phyloP scores from a whole-genome alignment of 2,329 filamentous ascomycete species.

The Rhinocladiella mackenziei region DNA sequence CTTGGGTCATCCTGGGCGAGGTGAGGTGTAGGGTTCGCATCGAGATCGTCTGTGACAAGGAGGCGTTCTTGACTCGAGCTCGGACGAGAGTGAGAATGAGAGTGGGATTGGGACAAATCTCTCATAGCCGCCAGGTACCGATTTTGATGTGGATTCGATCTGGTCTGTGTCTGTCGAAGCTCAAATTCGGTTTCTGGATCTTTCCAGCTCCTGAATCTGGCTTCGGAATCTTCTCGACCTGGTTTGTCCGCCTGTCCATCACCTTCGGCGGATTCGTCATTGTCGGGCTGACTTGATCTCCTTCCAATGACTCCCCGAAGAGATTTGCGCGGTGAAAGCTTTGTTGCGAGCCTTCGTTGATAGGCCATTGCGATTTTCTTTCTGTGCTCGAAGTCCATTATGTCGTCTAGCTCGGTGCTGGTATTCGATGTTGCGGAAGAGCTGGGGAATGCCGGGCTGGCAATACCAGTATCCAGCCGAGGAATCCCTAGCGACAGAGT shows the following conservation, averaged over 20 bases:
- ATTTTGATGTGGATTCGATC: not conserved
- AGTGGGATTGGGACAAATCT: not conserved
- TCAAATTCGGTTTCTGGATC: no score
- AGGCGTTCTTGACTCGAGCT: not conserved
- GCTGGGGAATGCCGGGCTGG: slow-evolving; percentile 1
- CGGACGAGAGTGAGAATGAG: not conserved
- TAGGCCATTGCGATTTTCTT: slow-evolving; percentile 36
- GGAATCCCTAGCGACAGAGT: no score
- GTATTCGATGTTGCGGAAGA: slow-evolving; percentile 3
- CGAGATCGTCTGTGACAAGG: not conserved
- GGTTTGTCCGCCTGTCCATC: no score
- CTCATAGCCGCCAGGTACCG: not conserved
- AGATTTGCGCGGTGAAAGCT: not conserved
- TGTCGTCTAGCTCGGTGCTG: slow-evolving; percentile 21
- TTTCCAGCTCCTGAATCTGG: no score
- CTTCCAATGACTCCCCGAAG: slow-evolving; percentile 1
- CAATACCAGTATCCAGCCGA: no score
- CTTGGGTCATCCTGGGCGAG: not conserved
- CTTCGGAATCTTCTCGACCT: no score
- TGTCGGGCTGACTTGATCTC: not conserved
- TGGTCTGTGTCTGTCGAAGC: no score
- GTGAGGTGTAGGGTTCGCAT: not conserved
- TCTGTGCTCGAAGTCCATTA: slow-evolving; percentile 39
- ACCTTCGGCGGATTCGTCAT: no score
- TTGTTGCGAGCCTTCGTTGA: slow-evolving; percentile 23